Evolutionary conservation across 176 grass and related monocot genomes (phyloP).

Genomic region (maize (Zea mays)): DNA sequence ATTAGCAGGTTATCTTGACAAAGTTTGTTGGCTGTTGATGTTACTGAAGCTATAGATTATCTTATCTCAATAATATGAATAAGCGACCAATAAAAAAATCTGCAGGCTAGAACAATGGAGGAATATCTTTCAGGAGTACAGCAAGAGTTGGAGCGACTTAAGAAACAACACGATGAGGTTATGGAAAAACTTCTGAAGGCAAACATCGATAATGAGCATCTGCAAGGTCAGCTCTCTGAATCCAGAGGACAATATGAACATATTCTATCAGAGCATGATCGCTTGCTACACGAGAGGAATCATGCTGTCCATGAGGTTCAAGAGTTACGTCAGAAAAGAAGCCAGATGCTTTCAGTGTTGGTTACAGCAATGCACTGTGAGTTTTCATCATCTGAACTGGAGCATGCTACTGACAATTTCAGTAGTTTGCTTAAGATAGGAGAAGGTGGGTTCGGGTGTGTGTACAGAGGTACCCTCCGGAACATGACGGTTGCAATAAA

Average conservation of each 20-base stretch:
- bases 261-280: conserved; percentile 46
- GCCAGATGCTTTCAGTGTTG: conserved; percentile 49
- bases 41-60: conserved; percentile 2
- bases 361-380: conserved; percentile 48
- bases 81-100: neutral
- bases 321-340: conserved; percentile 49
- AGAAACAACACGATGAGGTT: conserved; percentile 19
- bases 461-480: conserved; percentile 43
- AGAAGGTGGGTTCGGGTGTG: conserved; percentile 52
- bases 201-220: conserved; percentile 22
- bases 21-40: neutral
- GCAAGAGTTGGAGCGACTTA: conserved; percentile 37
- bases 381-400: conserved; percentile 46
- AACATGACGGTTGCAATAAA: conserved; percentile 54
- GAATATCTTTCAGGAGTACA: conserved; percentile 41
- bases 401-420: conserved; percentile 46
- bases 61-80: conserved; percentile 9
- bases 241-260: conserved; percentile 29
- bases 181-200: conserved; percentile 26
- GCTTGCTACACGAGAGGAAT: conserved; percentile 45
- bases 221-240: conserved; percentile 44
- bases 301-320: conserved; percentile 42
- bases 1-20: neutral
- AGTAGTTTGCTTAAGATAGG: conserved; percentile 45
- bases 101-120: conserved; percentile 43